Percentiles rank a stretch among this genome's conserved stretches.
phyloP scores from a whole-genome alignment of 169 alveolate species.

The Plasmodium adleri region DNA sequence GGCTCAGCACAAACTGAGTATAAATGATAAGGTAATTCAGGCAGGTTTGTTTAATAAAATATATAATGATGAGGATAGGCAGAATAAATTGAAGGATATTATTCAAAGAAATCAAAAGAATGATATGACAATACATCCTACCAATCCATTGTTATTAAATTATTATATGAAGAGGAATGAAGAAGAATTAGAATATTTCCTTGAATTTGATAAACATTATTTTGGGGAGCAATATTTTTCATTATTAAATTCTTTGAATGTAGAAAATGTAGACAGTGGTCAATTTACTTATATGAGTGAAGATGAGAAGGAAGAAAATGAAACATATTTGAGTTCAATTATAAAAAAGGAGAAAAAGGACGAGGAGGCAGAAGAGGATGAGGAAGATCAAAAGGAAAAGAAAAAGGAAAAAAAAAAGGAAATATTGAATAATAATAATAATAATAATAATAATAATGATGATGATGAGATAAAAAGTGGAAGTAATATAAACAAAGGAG shows the following conservation, averaged over 20 bases:
- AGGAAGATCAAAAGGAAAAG: neutral
- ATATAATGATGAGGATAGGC: conserved; percentile 63
- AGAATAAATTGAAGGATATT: conserved; percentile 45
- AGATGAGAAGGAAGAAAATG: conserved; percentile 24
- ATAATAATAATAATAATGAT: neutral
- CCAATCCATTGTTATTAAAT: conserved; percentile 43
- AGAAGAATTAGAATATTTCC: conserved; percentile 36
- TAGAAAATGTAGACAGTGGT: neutral
- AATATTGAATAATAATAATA: neutral
- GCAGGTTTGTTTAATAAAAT: conserved; percentile 93
- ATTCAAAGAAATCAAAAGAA: conserved; percentile 42
- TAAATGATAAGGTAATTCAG: conserved; percentile 93
- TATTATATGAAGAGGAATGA: conserved; percentile 49
- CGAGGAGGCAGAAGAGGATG: neutral
- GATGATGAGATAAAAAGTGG: neutral
- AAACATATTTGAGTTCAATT: neutral
- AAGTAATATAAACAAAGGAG: neutral
- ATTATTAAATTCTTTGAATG: neutral
- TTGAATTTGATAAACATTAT: conserved; percentile 27
- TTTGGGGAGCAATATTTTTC: conserved; percentile 24
- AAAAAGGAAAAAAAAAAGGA: neutral
- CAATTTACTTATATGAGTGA: conserved; percentile 70
- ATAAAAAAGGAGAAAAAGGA: neutral
- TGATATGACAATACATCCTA: conserved; percentile 18
- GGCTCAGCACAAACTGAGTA: conserved; percentile 92